Percentiles rank a stretch among this genome's conserved stretches.
Conservation (phyloP, 495 filamentous ascomycete genomes). For the Parathielavia appendiculata region DNA sequence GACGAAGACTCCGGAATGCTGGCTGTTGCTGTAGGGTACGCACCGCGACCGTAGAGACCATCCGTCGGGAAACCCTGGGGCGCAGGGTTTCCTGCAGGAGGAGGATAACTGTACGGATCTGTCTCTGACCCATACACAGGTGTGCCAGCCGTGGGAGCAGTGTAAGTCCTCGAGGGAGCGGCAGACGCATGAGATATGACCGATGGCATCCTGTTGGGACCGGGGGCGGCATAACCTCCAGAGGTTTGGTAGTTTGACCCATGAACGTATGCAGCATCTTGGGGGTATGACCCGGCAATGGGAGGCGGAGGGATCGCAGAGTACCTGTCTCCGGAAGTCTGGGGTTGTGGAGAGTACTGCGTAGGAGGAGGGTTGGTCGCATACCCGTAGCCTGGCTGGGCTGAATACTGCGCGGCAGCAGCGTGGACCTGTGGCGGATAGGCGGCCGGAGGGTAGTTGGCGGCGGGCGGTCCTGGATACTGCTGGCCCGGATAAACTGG, state of each 20-base stretch:
- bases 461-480: conserved; percentile 21
- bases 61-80: conserved; percentile 40
- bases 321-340: conserved; percentile 27
- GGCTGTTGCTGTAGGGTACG: conserved; percentile 31
- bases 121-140: conserved; percentile 28
- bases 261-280: conserved; percentile 25
- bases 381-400: conserved; percentile 20
- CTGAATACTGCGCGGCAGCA: conserved; percentile 20
- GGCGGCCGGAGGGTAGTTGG: conserved; percentile 20
- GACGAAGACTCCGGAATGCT: conserved; percentile 34
- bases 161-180: conserved; percentile 22
- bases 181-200: conserved; percentile 22
- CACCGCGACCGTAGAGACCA: conserved; percentile 49
- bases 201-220: conserved; percentile 22
- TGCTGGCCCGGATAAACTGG: conserved; percentile 15
- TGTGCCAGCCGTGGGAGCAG: conserved; percentile 13
- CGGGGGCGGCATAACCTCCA: conserved; percentile 22
- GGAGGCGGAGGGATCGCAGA: conserved; percentile 26
- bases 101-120: conserved; percentile 33
- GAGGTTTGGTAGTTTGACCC: conserved; percentile 25
- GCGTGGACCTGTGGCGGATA: conserved; percentile 23
- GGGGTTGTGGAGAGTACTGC: conserved; percentile 31
- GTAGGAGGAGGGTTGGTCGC: conserved; percentile 20
- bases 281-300: conserved; percentile 16
- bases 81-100: conserved; percentile 27